Percentiles rank a stretch among this genome's conserved stretches.
Conservation (phyloP, 192 early-diverging fungal species). For the Coemansia umbellata region DNA sequence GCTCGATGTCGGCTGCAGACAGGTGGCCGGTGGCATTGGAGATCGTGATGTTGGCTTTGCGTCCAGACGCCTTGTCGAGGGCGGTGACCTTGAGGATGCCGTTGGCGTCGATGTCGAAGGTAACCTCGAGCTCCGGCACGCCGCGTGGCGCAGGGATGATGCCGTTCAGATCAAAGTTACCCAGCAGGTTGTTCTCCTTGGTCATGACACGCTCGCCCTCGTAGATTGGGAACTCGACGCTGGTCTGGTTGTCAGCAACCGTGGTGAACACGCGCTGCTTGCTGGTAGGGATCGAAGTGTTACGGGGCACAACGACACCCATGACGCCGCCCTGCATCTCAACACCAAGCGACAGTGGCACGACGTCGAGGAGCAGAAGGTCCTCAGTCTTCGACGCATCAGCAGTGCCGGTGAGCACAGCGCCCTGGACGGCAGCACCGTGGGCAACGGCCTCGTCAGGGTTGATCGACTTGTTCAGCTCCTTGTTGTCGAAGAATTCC, state of each 20-base stretch:
- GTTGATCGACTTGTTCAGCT: slow-evolving; percentile 85
- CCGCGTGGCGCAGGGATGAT: slow-evolving; percentile 77
- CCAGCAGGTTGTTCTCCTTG: slow-evolving; percentile 89
- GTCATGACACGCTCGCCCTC: slow-evolving; percentile 86
- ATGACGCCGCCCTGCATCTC: slow-evolving; percentile 84
- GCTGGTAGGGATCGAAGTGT: slow-evolving; percentile 78
- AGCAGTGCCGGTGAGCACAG: slow-evolving; percentile 66
- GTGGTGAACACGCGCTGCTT: slow-evolving; percentile 82
- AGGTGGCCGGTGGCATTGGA: slow-evolving; percentile 91
- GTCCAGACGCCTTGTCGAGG: slow-evolving; percentile 87
- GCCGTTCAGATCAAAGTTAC: slow-evolving; percentile 76
- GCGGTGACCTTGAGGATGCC: slow-evolving; percentile 89
- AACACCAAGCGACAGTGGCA: slow-evolving; percentile 80
- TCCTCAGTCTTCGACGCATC: slow-evolving; percentile 62
- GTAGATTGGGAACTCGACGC: slow-evolving; percentile 79
- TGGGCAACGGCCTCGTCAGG: slow-evolving; percentile 95
- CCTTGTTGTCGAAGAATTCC: slow-evolving; percentile 78
- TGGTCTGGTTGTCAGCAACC: slow-evolving; percentile 77
- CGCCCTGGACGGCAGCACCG: slow-evolving; percentile 88
- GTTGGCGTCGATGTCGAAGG: slow-evolving; percentile 82
- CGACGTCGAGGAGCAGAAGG: slow-evolving; percentile 78
- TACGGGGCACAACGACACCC: slow-evolving; percentile 78
- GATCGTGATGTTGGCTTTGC: slow-evolving; percentile 90
- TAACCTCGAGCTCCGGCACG: slow-evolving; percentile 73
- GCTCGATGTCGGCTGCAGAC: slow-evolving; percentile 86